Percentiles rank a stretch among this genome's conserved stretches.
Conservation (phyloP, 2,329 filamentous ascomycete species). For the Cladosporium sp. region DNA sequence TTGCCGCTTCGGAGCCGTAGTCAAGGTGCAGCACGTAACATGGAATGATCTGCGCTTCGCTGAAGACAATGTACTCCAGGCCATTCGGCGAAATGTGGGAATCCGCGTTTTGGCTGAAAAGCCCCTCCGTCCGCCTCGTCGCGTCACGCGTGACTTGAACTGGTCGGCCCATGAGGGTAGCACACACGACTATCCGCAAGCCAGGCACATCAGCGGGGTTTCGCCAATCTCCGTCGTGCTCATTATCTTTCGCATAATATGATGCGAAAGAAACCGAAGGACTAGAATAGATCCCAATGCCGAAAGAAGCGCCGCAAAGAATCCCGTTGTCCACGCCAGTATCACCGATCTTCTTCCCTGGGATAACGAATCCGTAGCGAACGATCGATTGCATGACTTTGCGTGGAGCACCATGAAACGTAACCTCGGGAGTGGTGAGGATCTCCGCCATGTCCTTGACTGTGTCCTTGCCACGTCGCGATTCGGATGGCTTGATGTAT, state of each 20-base stretch:
- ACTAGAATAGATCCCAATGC: conserved; percentile 48
- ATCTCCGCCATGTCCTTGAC: conserved; percentile 40
- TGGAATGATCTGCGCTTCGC: conserved; percentile 46
- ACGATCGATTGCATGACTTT: conserved; percentile 45
- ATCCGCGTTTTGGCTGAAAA: neutral
- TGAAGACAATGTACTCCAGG: conserved; percentile 48
- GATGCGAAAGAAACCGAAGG: conserved; percentile 44
- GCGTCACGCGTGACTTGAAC: conserved; percentile 31
- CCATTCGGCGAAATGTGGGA: conserved; percentile 36
- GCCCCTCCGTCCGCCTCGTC: neutral
- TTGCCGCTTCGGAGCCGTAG: conserved; percentile 38
- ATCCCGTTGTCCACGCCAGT: conserved; percentile 31
- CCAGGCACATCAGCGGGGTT: conserved; percentile 36
- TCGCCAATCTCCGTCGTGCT: conserved; percentile 19
- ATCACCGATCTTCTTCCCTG: conserved; percentile 36
- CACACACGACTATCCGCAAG: conserved; percentile 48
- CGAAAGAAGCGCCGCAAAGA: conserved; percentile 43
- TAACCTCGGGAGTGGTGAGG: conserved; percentile 39
- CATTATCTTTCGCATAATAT: conserved; percentile 36
- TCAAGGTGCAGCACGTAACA: conserved; percentile 51
- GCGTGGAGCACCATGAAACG: conserved; percentile 39
- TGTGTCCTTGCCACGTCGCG: conserved; percentile 10
- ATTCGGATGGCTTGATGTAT: neutral
- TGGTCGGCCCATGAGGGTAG: conserved; percentile 48
- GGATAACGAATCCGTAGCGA: conserved; percentile 46